Evolutionary conservation across 495 filamentous ascomycete genomes (phyloP).

Genomic region (Parathielavia hyrcaniae): DNA sequence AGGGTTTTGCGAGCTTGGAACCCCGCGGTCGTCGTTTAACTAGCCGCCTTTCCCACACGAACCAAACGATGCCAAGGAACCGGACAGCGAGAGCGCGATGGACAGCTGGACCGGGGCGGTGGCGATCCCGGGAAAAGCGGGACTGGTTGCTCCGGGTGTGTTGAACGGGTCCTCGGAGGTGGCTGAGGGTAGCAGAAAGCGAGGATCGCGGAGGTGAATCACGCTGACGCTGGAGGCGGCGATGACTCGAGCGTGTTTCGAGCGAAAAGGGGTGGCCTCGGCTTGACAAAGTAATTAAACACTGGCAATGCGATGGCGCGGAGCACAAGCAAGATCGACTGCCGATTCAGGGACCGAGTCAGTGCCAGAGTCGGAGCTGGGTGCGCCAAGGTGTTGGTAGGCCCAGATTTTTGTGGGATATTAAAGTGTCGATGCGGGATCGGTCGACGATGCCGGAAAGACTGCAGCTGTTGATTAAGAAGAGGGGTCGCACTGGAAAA

Average conservation of each 20-base stretch:
- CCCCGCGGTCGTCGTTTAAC: background rate
- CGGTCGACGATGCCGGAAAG: slow-evolving; percentile 19
- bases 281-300: slow-evolving; percentile 11
- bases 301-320: slow-evolving; percentile 7
- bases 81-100: slow-evolving; percentile 1
- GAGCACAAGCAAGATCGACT: slow-evolving; percentile 12
- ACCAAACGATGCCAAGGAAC: slow-evolving; percentile 1
- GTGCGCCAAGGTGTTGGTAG: background rate
- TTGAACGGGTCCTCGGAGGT: slow-evolving; percentile 11
- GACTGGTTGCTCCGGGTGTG: background rate
- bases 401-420: slow-evolving; percentile 6
- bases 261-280: slow-evolving; percentile 5
- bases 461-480: slow-evolving; percentile 11
- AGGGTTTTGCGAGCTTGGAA: background rate
- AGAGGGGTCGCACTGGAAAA: background rate
- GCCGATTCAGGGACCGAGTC: slow-evolving; percentile 16
- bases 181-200: slow-evolving; percentile 11
- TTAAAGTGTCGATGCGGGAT: slow-evolving; percentile 9
- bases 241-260: slow-evolving; percentile 12
- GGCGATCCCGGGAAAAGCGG: slow-evolving; percentile 22
- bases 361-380: slow-evolving; percentile 9
- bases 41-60: slow-evolving; percentile 4
- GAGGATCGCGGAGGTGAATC: slow-evolving; percentile 14
- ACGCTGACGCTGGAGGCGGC: background rate
- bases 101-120: slow-evolving; percentile 9